phyloP scores from a whole-genome alignment of 2,329 filamentous ascomycete genomes.

The Pseudocercospora musae region DNA sequence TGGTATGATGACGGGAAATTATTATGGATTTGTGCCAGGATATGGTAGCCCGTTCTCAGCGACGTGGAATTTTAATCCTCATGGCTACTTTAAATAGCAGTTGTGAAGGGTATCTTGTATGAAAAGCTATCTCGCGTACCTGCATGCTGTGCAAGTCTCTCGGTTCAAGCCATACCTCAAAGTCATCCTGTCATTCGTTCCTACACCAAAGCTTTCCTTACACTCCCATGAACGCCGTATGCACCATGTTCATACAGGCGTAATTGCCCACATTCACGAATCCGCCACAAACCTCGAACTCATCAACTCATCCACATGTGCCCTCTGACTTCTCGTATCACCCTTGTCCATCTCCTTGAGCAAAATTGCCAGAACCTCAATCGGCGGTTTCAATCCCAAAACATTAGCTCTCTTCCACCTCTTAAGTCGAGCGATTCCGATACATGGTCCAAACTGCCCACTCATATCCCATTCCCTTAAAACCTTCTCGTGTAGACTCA shows the following conservation, averaged over 20 bases:
- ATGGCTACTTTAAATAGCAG: not conserved
- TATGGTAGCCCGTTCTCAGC: not conserved
- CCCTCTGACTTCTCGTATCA: constrained; percentile 57
- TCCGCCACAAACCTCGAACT: constrained; percentile 46
- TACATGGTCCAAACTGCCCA: constrained; percentile 85
- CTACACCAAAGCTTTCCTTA: too few species aligned
- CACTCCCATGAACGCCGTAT: too few species aligned
- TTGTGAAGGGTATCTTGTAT: not conserved
- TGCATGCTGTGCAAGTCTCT: not conserved
- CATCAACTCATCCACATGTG: constrained; percentile 70
- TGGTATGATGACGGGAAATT: not conserved
- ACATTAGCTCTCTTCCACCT: constrained; percentile 84
- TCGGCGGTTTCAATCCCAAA: constrained; percentile 79
- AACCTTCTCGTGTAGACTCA: constrained; percentile 77
- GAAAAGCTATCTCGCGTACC: not conserved
- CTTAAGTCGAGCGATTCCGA: constrained; percentile 75
- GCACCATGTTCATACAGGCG: not conserved
- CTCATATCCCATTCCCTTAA: constrained; percentile 89
- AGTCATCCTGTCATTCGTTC: not conserved
- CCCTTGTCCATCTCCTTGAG: constrained; percentile 64
- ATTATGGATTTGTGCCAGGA: too few species aligned
- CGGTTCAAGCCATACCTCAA: not conserved
- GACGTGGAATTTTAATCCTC: not conserved
- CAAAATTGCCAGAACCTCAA: constrained; percentile 85
- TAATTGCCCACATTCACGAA: constrained; percentile 20